These are phyloP conservation scores for Eucalyptus erythrocorys DNA, from an alignment of 345 rosid genomes.

Conservation along the genomic window DNA sequence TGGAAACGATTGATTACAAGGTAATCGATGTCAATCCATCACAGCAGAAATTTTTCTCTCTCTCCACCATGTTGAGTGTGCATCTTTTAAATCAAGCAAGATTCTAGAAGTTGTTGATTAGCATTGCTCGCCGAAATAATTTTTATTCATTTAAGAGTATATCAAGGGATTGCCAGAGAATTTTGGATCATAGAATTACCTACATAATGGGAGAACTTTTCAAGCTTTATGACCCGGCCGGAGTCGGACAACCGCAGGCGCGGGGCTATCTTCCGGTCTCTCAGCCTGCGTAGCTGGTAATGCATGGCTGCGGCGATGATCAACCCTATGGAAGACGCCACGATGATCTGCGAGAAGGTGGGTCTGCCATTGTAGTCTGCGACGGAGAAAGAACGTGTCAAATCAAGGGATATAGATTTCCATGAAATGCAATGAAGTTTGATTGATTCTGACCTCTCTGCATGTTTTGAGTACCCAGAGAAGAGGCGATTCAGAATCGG, in stretches of 20 bases:
- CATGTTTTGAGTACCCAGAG: slow-evolving; percentile 20
- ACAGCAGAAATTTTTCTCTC: neutral
- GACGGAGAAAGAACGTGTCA: neutral
- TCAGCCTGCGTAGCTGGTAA: slow-evolving; percentile 27
- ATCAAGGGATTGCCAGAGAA: neutral
- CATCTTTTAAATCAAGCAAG: neutral
- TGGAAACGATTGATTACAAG: neutral
- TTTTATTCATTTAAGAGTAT: neutral
- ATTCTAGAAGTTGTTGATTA: neutral
- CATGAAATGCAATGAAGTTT: neutral
- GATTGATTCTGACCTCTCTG: slow-evolving; percentile 23
- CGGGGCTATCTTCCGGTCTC: slow-evolving; percentile 58
- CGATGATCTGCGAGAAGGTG: slow-evolving; percentile 38
- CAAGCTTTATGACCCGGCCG: slow-evolving; percentile 42
- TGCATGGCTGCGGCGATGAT: slow-evolving; percentile 56
- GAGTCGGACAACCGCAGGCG: slow-evolving; percentile 25
- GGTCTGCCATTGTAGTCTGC: slow-evolving; percentile 33
- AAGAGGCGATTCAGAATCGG: neutral
- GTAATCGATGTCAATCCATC: neutral
- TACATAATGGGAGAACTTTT: slow-evolving; percentile 82
- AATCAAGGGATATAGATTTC: neutral
- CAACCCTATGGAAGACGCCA: slow-evolving; percentile 59
- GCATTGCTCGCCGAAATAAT: neutral
- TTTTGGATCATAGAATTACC: slow-evolving; percentile 23
- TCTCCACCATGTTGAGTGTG: neutral